These are phyloP conservation scores for Cytospora mali DNA, from an alignment of 2,329 filamentous ascomycete genomes.

Conservation along the genomic window DNA sequence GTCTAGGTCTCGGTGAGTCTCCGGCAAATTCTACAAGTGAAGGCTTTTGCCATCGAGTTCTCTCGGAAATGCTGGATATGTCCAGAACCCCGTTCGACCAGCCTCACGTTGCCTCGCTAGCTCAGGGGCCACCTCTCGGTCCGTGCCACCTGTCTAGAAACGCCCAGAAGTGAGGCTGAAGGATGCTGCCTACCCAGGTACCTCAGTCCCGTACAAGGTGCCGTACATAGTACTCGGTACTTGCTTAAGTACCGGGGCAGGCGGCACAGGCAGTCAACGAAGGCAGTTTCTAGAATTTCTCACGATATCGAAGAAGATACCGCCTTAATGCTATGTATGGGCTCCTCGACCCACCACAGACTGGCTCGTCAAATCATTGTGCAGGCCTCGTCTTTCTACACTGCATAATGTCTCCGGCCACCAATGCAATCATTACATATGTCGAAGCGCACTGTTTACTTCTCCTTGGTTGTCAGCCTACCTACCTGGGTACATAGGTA, in stretches of 20 bases:
- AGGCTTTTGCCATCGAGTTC: background rate
- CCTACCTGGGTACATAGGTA: too few relatives aligned
- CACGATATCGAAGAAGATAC: background rate
- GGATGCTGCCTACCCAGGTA: constrained; percentile 1
- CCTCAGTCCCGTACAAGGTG: too few relatives aligned
- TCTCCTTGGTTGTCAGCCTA: too few relatives aligned
- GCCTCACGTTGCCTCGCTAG: constrained; percentile 11
- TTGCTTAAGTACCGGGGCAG: background rate
- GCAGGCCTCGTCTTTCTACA: background rate
- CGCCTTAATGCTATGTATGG: background rate
- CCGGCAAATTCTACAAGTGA: background rate
- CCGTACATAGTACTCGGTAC: too few relatives aligned
- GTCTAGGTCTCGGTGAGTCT: constrained; percentile 10
- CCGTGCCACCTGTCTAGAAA: constrained; percentile 21
- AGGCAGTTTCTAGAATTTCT: background rate
- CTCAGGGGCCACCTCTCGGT: constrained; percentile 11
- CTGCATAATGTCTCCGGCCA: background rate
- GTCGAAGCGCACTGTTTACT: too few relatives aligned
- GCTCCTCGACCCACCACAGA: background rate
- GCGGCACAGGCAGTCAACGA: background rate
- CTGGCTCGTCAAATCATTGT: too few relatives aligned
- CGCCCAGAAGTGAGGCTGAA: constrained; percentile 20
- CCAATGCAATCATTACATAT: background rate
- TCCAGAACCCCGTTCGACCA: constrained; percentile 12
- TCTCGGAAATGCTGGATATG: background rate